Base-by-base conservation (phyloP, 768 basidiomycete species). In the Hydnomerulius pinastri region DNA sequence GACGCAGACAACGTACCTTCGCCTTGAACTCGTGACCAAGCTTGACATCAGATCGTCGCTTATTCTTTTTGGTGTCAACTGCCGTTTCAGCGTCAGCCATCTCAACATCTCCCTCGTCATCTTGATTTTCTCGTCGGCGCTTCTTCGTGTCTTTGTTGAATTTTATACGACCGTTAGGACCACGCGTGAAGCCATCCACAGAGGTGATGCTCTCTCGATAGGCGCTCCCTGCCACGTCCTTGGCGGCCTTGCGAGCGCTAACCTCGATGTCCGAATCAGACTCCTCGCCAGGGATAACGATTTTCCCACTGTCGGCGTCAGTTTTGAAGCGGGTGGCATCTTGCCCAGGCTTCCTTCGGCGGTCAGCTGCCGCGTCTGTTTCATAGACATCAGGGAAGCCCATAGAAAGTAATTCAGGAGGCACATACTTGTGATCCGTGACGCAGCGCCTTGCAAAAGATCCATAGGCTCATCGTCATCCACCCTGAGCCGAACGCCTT, bases 61-160 rank as follows among this genome's bases (percentile, higher is more conserved):
- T 75, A 60, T 71, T 80, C 76, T 73, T 80, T 78, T 68, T 75
- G 35, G 61, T 53, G 15, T 60, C 57, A 4, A 58, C 61, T n/a
- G 59, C 60, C 37, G 75, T 74, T 50, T 88, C 82, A 1, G 67
- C 79, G 52, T 92, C 90, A 21, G 74, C 90, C 81, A 92, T 87
- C 54, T 92, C 88, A 44, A 90, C 74, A 53, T 89, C 86, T 43
- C 71, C 75, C 6, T 77, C 82, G 6, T 73, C 74, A 15, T 82
- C 82, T 51, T 77, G 78, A 50, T 84, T 81, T 44, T 84, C 85
- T 43, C 88, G 79, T 52, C 93, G 73, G 50, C 93, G 84, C 69
- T 96, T 94, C 71, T 95, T 98, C 30, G 93, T 98, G 62, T 96
- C 87, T 68, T 97, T 98, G 75, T 97, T 92, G 73, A 98, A 98